Evolutionary conservation across 805 yeast genomes (phyloP).

Genomic region (Candida sithepensis): DNA sequence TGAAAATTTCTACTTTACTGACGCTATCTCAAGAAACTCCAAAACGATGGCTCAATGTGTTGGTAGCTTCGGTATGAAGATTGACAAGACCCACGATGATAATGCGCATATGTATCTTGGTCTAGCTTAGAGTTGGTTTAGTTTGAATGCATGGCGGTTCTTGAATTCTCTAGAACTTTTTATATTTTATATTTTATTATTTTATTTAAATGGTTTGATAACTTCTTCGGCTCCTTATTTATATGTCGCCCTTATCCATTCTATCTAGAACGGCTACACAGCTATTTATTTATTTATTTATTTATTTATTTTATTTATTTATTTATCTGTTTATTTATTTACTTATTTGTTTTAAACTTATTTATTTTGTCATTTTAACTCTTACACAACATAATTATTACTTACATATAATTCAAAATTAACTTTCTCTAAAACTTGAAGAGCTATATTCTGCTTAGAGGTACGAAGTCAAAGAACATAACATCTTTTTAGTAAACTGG

Average conservation of each 20-base stretch:
- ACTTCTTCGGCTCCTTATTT: neutral
- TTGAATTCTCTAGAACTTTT: neutral
- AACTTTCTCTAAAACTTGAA: no score
- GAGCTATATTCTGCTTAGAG: no score
- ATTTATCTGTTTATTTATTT: slow-evolving; percentile 10
- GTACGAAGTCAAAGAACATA: slow-evolving; percentile 14
- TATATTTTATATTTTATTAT: neutral
- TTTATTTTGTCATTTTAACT: neutral
- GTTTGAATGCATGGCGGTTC: neutral
- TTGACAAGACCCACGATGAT: slow-evolving; percentile 54
- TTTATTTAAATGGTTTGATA: neutral
- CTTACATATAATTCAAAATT: no score
- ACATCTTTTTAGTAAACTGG: slow-evolving; percentile 15
- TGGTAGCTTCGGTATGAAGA: slow-evolving; percentile 62
- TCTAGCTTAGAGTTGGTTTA: slow-evolving; percentile 20
- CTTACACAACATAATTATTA: neutral
- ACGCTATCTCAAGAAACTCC: slow-evolving; percentile 80
- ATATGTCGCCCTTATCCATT: neutral
- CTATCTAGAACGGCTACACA: neutral
- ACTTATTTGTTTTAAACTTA: slow-evolving; percentile 3
- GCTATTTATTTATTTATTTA: slow-evolving; percentile 7
- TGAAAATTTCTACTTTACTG: slow-evolving; percentile 83
- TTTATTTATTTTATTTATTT: slow-evolving; percentile 10
- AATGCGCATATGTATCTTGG: slow-evolving; percentile 33
- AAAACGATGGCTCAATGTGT: slow-evolving; percentile 90